Evolutionary conservation across 768 basidiomycete genomes (phyloP), one percentile per base, ranked within the genome.

Genomic region (Tulasnella sp.): DNA sequence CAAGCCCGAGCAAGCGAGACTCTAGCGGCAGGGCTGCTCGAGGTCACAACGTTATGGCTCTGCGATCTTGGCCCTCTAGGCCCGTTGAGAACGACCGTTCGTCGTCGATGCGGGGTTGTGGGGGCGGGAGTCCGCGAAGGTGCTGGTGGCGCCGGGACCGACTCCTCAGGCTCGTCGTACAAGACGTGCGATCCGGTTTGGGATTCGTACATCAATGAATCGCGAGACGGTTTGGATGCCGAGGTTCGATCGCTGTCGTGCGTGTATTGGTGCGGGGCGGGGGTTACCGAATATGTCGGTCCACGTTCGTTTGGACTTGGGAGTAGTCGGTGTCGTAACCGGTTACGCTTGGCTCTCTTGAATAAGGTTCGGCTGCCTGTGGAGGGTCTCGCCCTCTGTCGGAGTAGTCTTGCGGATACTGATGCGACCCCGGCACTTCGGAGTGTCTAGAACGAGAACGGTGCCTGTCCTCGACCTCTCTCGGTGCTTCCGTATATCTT

Each of bases 101-200:
- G 62, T 12, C 62, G 62, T 68, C 62, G 62, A 34, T 68, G 62
- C 34, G 62, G 62, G 62, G 62, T 68, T 16, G 62, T 68, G 62
- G 62, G 62, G 62, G 62, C 62, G 62, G 62, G 62, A 31, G 62
- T 68, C 62, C 62, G 62, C 62, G 62, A 68, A 68, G 62, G 62
- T 68, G 31, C 31, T 31, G 62, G 62, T 68, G 62, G 62, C 31
- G 62, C 62, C 62, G 62, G 62, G 12, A 68, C 62, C 62, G 62
- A 68, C 62, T 68, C 62, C 62, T 68, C 62, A 68, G 62, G 62
- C 34, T 68, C 62, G 62, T 68, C 62, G 36, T 68, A 68, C 31
- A 68, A 6, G 16, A 27, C 12, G 34, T 68, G 62, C 62, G 62
- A 68, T 68, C 62, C 31, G 62, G 62, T 68, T 18, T 68, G 62